Evolutionary conservation across 2,329 filamentous ascomycete genomes (phyloP).

Genomic region (Aspergillus sp.): DNA sequence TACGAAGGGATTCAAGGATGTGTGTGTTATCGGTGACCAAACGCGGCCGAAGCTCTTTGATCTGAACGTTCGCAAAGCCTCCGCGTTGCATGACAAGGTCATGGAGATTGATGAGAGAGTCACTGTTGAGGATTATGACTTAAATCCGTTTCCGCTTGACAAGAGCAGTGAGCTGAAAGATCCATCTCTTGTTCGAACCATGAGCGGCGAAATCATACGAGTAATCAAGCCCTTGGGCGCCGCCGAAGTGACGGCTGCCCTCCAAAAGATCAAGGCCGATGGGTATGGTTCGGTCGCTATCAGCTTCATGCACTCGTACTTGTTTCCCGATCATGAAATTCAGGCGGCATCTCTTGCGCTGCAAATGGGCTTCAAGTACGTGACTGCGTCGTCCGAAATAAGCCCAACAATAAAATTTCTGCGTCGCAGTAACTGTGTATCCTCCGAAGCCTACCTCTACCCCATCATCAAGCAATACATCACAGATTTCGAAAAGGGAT

Average conservation of each 20-base stretch:
- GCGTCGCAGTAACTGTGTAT: constrained; percentile 68
- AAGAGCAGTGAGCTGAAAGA: constrained; percentile 10
- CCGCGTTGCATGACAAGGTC: constrained; percentile 38
- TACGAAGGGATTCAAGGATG: constrained; percentile 80
- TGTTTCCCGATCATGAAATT: constrained; percentile 78
- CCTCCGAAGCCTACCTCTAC: constrained; percentile 59
- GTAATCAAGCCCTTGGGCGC: constrained; percentile 58
- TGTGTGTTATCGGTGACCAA: constrained; percentile 81
- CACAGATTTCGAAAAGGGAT: not conserved
- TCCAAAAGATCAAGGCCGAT: constrained; percentile 55
- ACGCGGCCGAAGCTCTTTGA: constrained; percentile 83
- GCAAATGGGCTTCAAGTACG: constrained; percentile 69
- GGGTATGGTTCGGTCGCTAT: constrained; percentile 38
- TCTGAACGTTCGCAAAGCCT: constrained; percentile 75
- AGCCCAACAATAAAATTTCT: constrained; percentile 63
- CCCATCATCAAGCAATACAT: not conserved
- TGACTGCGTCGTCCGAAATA: constrained; percentile 71
- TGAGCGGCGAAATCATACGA: constrained; percentile 63
- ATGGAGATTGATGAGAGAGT: constrained; percentile 47
- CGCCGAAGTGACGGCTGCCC: constrained; percentile 45
- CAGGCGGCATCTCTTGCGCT: constrained; percentile 70
- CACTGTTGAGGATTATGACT: constrained; percentile 34
- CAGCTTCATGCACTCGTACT: constrained; percentile 77
- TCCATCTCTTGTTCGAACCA: constrained; percentile 44
- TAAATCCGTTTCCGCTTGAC: constrained; percentile 22